Base-by-base conservation (phyloP, 1,284 basidiomycete species). In the Apiotrichum siamense region DNA sequence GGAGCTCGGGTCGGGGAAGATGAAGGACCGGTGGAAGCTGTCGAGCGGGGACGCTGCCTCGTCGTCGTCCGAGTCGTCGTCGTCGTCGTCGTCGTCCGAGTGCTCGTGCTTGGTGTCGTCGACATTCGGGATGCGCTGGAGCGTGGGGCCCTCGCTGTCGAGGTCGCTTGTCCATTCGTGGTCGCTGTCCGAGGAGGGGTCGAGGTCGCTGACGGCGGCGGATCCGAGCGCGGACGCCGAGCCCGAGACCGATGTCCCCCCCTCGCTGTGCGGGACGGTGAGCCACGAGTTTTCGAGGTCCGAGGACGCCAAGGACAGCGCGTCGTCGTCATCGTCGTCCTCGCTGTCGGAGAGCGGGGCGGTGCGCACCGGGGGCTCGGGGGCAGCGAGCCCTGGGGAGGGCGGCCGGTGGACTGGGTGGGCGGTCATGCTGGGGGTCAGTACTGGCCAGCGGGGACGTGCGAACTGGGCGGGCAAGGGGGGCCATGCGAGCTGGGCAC, bases 1-100 rank as follows among this genome's bases (percentile, higher is more conserved):
- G 3, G 37, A 41, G 39, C 42, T 50, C 5, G 55, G 55, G 44
- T 57, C 55, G 18, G 55, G 55, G 44, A 57, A 57, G 49, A 57
- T 54, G 47, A 51, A 54, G 6, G 49, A 49, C 20, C 47, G 47
- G 36, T 54, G 47, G 44, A 57, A 57, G 18, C 38, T 39, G 42
- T 41, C 31, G 12, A 29, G n/a, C 17, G 23, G 26, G 12, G 50
- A 42, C 2, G 47, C 27, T 3, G 47, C 25, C 18, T 39, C 27
- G n/a, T 29, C 41, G 24, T 21, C 21, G 32, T 50, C 38, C 1
- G 23, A 13, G 5, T 46, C 49, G 31, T 29, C 42, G 13, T 13
- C 46, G 29, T 38, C 33, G 33, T 40, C 36, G n/a, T 41, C 44
- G 24, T 46, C 37, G 23, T 42, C 35, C 4, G 23, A 15, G 7